A percentile compares a stretch with the other conserved stretches of the same genome.
These are phyloP conservation scores for Microcyclospora pomicola DNA, from an alignment of 2,329 filamentous ascomycete genomes.

Conservation along the genomic window DNA sequence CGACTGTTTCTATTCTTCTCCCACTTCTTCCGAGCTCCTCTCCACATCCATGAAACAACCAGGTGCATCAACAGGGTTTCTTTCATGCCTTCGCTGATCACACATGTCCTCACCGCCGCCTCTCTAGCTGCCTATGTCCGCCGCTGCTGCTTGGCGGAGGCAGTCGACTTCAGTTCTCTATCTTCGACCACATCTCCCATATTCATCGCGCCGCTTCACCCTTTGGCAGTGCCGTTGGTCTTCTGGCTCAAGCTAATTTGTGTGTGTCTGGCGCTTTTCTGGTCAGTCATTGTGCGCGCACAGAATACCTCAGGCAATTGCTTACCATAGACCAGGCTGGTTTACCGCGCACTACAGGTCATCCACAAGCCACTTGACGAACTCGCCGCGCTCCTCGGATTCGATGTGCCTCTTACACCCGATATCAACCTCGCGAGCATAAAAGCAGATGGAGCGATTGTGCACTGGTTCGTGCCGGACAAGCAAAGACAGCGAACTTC, in stretches of 20 bases:
- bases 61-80: too few relatives aligned
- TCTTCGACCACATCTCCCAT: too few relatives aligned
- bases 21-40: too few relatives aligned
- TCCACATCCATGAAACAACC: too few relatives aligned
- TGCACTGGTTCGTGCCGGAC: constrained; percentile 63
- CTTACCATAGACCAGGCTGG: constrained; percentile 30
- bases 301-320: background rate
- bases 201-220: too few relatives aligned
- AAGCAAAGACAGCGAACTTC: constrained; percentile 45
- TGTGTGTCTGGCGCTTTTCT: constrained; percentile 8
- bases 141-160: too few relatives aligned
- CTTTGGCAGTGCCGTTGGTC: constrained; percentile 7
- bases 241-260: constrained; percentile 12
- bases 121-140: too few relatives aligned
- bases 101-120: too few relatives aligned
- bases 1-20: too few relatives aligned
- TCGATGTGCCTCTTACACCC: constrained; percentile 84
- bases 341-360: constrained; percentile 76
- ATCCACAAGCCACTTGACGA: constrained; percentile 82
- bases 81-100: too few relatives aligned
- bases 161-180: too few relatives aligned
- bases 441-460: constrained; percentile 68
- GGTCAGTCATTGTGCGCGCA: constrained; percentile 9
- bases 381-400: constrained; percentile 71
- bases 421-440: constrained; percentile 85